These are phyloP conservation scores for Nicotiana sylvestris DNA, from an alignment of 257 asterid genomes.

Conservation along the genomic window DNA sequence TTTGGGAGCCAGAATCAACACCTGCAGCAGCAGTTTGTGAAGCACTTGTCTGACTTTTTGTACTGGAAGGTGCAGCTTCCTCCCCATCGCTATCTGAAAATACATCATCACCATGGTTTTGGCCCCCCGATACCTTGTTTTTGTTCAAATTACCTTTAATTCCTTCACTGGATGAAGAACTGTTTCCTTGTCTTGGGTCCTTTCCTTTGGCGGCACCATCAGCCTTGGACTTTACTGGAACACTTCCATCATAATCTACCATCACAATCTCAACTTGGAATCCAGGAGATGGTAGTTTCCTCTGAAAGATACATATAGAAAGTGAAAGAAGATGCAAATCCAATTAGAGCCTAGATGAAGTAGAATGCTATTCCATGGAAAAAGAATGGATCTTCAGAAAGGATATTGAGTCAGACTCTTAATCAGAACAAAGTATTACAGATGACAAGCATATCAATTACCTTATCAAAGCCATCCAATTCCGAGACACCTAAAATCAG, in stretches of 20 bases:
- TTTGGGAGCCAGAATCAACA: slow-evolving; percentile 26
- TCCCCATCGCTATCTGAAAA: slow-evolving; percentile 93
- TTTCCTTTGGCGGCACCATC: slow-evolving; percentile 21
- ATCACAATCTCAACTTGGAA: slow-evolving; percentile 85
- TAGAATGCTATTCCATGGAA: background rate
- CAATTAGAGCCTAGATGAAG: background rate
- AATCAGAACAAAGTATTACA: background rate
- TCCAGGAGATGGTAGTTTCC: slow-evolving; percentile 95
- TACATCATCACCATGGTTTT: slow-evolving; percentile 61
- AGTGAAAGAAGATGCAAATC: background rate
- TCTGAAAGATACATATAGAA: slow-evolving; percentile 40
- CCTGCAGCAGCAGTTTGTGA: slow-evolving; percentile 29
- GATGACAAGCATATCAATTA: slow-evolving; percentile 25
- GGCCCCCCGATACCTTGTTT: slow-evolving; percentile 34
- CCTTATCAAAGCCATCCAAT: slow-evolving; percentile 82
- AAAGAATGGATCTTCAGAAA: background rate
- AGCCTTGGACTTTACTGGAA: slow-evolving; percentile 39
- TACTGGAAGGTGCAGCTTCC: slow-evolving; percentile 42
- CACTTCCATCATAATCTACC: slow-evolving; percentile 71
- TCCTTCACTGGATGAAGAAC: slow-evolving; percentile 42
- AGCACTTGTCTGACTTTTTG: slow-evolving; percentile 22
- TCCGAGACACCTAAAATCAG: slow-evolving; percentile 47
- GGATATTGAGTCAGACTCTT: background rate
- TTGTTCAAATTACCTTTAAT: slow-evolving; percentile 29
- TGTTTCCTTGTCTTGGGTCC: slow-evolving; percentile 33